phyloP scores from a whole-genome alignment of 768 basidiomycete genomes.

The Coprinopsis cinerea region DNA sequence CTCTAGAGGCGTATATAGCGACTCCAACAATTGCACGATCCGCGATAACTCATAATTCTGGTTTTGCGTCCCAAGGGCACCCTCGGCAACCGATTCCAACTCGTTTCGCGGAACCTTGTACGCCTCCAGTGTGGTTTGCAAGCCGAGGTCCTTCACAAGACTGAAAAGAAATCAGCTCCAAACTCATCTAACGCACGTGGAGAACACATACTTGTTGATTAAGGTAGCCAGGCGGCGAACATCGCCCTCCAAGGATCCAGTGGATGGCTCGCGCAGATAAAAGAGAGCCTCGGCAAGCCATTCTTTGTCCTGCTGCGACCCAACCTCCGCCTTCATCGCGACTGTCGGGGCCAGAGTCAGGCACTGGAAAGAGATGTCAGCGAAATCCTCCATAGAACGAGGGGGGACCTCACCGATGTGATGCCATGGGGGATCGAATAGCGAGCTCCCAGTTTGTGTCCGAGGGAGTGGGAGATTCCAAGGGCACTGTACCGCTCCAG shows the following conservation, averaged over 20 bases:
- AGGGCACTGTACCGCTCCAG: constrained; percentile 54
- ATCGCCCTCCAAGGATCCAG: constrained; percentile 62
- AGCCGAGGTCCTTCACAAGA: constrained; percentile 52
- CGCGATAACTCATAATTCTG: constrained; percentile 27
- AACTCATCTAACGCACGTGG: not conserved
- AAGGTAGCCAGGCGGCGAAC: constrained; percentile 43
- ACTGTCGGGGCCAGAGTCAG: constrained; percentile 66
- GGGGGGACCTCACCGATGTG: too few relatives aligned
- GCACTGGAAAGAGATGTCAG: constrained; percentile 38
- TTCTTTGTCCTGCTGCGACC: constrained; percentile 57
- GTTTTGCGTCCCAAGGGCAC: constrained; percentile 37
- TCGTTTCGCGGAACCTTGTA: constrained; percentile 62
- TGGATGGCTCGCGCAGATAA: constrained; percentile 54
- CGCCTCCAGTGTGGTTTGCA: constrained; percentile 50
- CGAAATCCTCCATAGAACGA: too few relatives aligned
- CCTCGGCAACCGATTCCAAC: constrained; percentile 45
- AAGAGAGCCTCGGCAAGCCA: constrained; percentile 50
- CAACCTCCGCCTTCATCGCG: constrained; percentile 49
- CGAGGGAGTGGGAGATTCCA: constrained; percentile 73
- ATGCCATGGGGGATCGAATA: constrained; percentile 80
- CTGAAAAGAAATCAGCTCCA: constrained; percentile 25
- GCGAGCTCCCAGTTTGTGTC: constrained; percentile 65
- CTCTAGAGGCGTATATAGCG: constrained; percentile 8
- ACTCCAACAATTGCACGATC: constrained; percentile 46
- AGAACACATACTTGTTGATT: constrained; percentile 45